phyloP scores from a whole-genome alignment of 257 asterid species.

The Verbascum thapsus region DNA sequence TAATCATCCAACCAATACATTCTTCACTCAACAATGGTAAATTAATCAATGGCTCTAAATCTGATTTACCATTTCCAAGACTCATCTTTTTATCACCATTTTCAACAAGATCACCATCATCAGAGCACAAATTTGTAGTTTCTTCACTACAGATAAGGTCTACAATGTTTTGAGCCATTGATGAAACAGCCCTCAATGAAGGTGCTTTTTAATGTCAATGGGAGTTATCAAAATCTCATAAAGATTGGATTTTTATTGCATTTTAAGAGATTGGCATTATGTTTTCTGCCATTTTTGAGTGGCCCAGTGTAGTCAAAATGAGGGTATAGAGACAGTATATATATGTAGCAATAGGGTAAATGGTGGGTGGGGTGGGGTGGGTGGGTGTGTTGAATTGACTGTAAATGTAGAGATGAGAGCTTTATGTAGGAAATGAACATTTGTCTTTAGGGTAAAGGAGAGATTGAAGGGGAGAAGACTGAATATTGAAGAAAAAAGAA shows the following conservation, averaged over 20 bases:
- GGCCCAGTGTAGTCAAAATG: conserved; percentile 30
- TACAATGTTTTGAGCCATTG: conserved; percentile 49
- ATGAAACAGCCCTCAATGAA: conserved; percentile 22
- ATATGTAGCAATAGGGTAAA: conserved; percentile 27
- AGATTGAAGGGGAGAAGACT: conserved; percentile 37
- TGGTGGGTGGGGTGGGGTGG: no score
- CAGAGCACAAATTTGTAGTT: conserved; percentile 39
- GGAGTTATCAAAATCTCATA: conserved; percentile 38
- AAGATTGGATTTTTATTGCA: conserved; percentile 45
- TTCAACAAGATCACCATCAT: conserved; percentile 41
- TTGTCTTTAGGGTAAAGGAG: conserved; percentile 64
- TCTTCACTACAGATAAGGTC: conserved; percentile 60
- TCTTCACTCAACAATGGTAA: conserved; percentile 51
- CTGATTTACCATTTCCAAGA: conserved; percentile 47
- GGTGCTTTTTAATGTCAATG: conserved; percentile 30
- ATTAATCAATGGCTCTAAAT: conserved; percentile 39
- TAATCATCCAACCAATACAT: conserved; percentile 53
- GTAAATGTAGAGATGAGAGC: conserved; percentile 43
- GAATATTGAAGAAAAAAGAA: conserved; percentile 18
- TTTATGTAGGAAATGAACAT: conserved; percentile 53
- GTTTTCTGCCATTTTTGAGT: conserved; percentile 36
- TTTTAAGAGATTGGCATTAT: conserved; percentile 35
- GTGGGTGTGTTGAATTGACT: conserved; percentile 36
- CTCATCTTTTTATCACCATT: conserved; percentile 33
- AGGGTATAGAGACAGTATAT: conserved; percentile 20